Conservation (phyloP, 2,329 filamentous ascomycete species). For the Blastomyces parvus region DNA sequence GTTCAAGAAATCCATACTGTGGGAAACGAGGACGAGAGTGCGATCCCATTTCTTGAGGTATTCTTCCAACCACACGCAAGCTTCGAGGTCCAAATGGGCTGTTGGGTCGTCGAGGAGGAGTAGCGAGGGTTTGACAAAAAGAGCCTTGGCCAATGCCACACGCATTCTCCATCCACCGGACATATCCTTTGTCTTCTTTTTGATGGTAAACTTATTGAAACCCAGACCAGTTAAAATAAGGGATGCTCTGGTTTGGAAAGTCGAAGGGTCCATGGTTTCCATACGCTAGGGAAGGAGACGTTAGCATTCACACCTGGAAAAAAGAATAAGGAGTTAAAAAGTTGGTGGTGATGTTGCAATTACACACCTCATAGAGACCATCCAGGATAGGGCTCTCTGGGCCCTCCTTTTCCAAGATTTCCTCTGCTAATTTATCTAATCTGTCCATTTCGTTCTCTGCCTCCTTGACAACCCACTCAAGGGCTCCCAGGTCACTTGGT, state of each 20-base stretch:
- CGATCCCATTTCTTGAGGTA: conserved; percentile 99
- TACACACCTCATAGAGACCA: conserved; percentile 85
- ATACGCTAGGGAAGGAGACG: conserved; percentile 60
- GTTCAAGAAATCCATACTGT: conserved; percentile 98
- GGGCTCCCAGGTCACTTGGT: conserved; percentile 74
- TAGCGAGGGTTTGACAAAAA: conserved; percentile 95
- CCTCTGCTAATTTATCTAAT: conserved; percentile 80
- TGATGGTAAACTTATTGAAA: conserved; percentile 96
- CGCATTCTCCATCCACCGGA: conserved; percentile 99
- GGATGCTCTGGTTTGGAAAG: conserved; percentile 89
- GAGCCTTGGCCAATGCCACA: conserved; percentile 90
- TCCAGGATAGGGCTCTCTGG: conserved; percentile 83
- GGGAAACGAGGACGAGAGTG: conserved; percentile 90
- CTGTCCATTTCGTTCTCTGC: conserved; percentile 86
- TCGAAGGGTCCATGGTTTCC: conserved; percentile 97
- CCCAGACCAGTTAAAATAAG: conserved; percentile 97
- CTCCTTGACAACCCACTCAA: conserved; percentile 95
- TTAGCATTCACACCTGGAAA: conserved; percentile 9
- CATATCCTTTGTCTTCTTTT: conserved; percentile 99
- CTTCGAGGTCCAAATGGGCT: conserved; percentile 97
- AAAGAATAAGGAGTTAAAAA: background rate
- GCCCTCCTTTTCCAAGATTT: conserved; percentile 81
- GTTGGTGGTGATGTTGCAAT: background rate
- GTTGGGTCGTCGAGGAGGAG: conserved; percentile 96
- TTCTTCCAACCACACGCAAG: conserved; percentile 99